These are phyloP conservation scores for Trametes gibbosa DNA, from an alignment of 768 basidiomycete species.

Conservation along the genomic window DNA sequence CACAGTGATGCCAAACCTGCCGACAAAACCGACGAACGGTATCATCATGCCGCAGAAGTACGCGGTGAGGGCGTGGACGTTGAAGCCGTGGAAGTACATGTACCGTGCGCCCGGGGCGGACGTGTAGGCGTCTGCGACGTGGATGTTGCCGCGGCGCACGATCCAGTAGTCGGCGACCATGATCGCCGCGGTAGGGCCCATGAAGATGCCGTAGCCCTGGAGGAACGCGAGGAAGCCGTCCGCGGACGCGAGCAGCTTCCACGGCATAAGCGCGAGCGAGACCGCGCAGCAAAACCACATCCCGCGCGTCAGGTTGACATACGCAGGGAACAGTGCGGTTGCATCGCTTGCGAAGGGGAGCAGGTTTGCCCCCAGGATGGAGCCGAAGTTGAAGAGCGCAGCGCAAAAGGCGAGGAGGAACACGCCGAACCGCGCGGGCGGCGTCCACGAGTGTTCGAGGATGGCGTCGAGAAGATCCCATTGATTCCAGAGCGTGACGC, in stretches of 20 bases:
- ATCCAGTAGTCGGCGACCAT: slow-evolving; percentile 24
- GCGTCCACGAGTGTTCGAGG: slow-evolving; percentile 18
- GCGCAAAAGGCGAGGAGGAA: slow-evolving; percentile 21
- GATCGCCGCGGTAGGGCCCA: slow-evolving; percentile 22
- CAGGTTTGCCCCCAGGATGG: slow-evolving; percentile 19
- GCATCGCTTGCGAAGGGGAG: slow-evolving; percentile 21
- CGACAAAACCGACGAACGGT: slow-evolving; percentile 19
- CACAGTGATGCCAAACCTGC: slow-evolving; percentile 19
- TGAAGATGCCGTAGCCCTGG: slow-evolving; percentile 22
- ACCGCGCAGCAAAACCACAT: slow-evolving; percentile 24
- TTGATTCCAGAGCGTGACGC: slow-evolving; percentile 21
- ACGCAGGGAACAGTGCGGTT: slow-evolving; percentile 18
- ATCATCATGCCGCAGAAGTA: slow-evolving; percentile 21
- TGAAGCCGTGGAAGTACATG: slow-evolving; percentile 22
- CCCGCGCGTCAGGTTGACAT: slow-evolving; percentile 22
- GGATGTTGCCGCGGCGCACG: slow-evolving; percentile 19
- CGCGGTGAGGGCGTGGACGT: slow-evolving; percentile 16
- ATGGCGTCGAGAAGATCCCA: slow-evolving; percentile 24
- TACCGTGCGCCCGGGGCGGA: slow-evolving; percentile 12
- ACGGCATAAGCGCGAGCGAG: slow-evolving; percentile 20
- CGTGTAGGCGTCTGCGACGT: slow-evolving; percentile 14
- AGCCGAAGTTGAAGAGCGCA: slow-evolving; percentile 21
- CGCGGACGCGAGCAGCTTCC: slow-evolving; percentile 22
- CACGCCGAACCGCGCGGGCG: slow-evolving; percentile 16
- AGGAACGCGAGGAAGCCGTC: slow-evolving; percentile 22